phyloP scores from a whole-genome alignment of 495 filamentous ascomycete genomes.

The Aspergillus bertholletiae region DNA sequence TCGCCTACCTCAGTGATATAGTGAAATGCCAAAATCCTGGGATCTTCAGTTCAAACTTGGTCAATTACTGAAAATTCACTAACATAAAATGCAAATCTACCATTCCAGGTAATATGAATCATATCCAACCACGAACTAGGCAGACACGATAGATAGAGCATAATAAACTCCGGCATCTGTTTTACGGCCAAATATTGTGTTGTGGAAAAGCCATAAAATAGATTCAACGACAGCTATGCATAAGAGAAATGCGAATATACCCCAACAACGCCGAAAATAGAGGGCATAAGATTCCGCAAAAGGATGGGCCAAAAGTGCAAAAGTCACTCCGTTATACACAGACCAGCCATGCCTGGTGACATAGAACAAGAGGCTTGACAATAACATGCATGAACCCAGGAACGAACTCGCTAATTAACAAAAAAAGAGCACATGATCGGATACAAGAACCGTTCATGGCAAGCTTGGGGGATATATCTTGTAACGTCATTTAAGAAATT shows the following conservation, averaged over 20 bases:
- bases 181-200: too few species aligned
- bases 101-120: conserved; percentile 21
- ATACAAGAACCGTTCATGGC: neutral
- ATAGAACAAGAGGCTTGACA: neutral
- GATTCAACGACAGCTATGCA: neutral
- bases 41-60: neutral
- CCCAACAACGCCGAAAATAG: neutral
- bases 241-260: neutral
- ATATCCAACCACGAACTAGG: neutral
- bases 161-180: neutral
- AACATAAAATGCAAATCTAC: conserved; percentile 15
- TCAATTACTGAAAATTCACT: neutral
- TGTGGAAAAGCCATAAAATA: neutral
- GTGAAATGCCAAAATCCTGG: neutral
- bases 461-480: neutral
- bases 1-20: neutral
- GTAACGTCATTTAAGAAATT: conserved; percentile 39
- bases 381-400: neutral
- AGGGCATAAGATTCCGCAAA: neutral
- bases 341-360: conserved; percentile 7
- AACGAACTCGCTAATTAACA: conserved; percentile 9
- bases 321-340: conserved; percentile 9
- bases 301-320: neutral
- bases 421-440: neutral
- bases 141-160: neutral